Evolutionary conservation across 495 filamentous ascomycete species (phyloP).

Genomic region (Parathielavia appendiculata): DNA sequence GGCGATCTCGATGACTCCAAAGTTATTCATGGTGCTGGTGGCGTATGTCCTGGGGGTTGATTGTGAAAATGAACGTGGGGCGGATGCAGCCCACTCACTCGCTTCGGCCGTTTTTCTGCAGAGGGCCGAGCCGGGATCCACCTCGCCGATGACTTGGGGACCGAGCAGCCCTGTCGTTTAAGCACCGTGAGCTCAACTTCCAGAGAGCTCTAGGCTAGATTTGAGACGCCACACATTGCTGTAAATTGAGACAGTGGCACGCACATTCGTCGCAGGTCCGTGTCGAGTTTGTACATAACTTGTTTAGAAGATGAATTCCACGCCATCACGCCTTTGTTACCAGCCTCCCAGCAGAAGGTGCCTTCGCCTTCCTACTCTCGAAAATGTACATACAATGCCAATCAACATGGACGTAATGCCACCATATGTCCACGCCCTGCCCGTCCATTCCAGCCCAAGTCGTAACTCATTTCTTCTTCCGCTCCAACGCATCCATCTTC

Average conservation of each 20-base stretch:
- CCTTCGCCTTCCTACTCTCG: too few relatives aligned
- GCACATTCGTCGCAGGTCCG: too few relatives aligned
- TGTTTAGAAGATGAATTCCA: too few relatives aligned
- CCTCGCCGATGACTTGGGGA: neutral
- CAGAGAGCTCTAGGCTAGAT: too few relatives aligned
- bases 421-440: neutral
- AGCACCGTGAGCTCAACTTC: too few relatives aligned
- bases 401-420: neutral
- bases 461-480: conserved; percentile 39
- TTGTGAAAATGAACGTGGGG: conserved; percentile 5
- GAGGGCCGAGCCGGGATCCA: neutral
- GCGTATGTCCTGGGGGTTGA: conserved; percentile 4
- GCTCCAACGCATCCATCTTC: conserved; percentile 64
- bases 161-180: neutral
- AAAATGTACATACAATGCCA: neutral
- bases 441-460: conserved; percentile 5
- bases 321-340: too few relatives aligned
- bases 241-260: too few relatives aligned
- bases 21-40: conserved; percentile 43
- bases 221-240: too few relatives aligned
- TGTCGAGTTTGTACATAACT: neutral
- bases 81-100: neutral
- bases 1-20: conserved; percentile 69
- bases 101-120: conserved; percentile 11
- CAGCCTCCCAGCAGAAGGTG: too few relatives aligned